Evolutionary conservation across 2,329 filamentous ascomycete species (phyloP).

Genomic region (Pseudogymnoascus verrucosus): DNA sequence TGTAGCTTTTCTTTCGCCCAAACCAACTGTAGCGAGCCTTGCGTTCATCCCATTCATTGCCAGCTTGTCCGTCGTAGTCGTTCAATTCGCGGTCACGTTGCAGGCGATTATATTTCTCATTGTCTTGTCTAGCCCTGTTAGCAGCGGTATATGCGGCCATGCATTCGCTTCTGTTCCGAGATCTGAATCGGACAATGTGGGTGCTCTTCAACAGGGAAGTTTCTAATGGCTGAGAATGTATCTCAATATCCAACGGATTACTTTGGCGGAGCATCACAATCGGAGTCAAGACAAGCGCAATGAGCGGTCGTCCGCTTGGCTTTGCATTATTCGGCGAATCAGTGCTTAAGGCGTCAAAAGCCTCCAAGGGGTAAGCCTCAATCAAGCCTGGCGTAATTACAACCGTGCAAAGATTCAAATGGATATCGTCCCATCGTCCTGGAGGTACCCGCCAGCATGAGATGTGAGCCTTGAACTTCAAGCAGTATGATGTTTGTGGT

Average conservation of each 20-base stretch:
- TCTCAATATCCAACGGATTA: slow-evolving; percentile 87
- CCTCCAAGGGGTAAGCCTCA: slow-evolving; percentile 43
- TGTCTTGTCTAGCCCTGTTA: slow-evolving; percentile 83
- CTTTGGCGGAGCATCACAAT: slow-evolving; percentile 84
- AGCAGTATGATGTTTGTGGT: not conserved
- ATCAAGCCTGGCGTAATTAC: slow-evolving; percentile 51
- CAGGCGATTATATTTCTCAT: slow-evolving; percentile 72
- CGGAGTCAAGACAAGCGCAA: slow-evolving; percentile 80
- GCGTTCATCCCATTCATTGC: slow-evolving; percentile 34
- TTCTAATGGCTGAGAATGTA: slow-evolving; percentile 73
- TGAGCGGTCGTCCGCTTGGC: slow-evolving; percentile 37
- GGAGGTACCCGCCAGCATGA: slow-evolving; percentile 55
- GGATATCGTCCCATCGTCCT: slow-evolving; percentile 53
- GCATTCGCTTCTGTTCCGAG: slow-evolving; percentile 67
- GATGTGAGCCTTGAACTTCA: slow-evolving; percentile 45
- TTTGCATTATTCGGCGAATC: not conserved
- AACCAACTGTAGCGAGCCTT: slow-evolving; percentile 47
- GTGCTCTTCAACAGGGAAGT: slow-evolving; percentile 62
- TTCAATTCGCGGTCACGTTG: slow-evolving; percentile 61
- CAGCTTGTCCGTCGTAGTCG: slow-evolving; percentile 52
- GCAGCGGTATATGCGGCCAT: slow-evolving; percentile 77
- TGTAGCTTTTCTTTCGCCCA: slow-evolving; percentile 57
- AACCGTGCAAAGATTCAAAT: slow-evolving; percentile 44
- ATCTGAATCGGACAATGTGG: slow-evolving; percentile 76
- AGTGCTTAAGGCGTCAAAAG: slow-evolving; percentile 26